Evolutionary conservation across 1,139 yeast genomes (phyloP).

Genomic region (Suhomyces coccinellae): DNA sequence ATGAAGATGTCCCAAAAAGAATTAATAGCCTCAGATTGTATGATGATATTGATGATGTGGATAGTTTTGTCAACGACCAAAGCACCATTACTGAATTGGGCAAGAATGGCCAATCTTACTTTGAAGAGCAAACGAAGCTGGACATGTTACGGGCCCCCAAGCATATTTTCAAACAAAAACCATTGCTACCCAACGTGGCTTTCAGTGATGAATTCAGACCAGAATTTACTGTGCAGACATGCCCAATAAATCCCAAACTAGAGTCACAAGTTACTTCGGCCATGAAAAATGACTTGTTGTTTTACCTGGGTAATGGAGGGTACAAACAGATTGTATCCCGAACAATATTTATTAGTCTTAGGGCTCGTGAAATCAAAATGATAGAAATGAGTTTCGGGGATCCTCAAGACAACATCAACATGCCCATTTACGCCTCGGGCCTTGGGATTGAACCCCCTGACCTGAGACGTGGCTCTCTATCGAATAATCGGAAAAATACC

Average conservation of each 20-base stretch:
- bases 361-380: constrained; percentile 59
- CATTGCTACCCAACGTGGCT: constrained; percentile 42
- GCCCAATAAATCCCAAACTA: constrained; percentile 50
- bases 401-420: not conserved
- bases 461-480: constrained; percentile 1
- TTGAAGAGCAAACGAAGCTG: not conserved
- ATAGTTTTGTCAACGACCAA: constrained; percentile 11
- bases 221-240: constrained; percentile 51
- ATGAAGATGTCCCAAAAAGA: too few species aligned
- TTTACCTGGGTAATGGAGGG: constrained; percentile 41
- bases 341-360: constrained; percentile 47
- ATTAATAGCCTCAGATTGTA: not conserved
- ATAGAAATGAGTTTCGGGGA: constrained; percentile 39
- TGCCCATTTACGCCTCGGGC: not conserved
- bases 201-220: constrained; percentile 54
- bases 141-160: not conserved
- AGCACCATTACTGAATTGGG: constrained; percentile 11
- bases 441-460: not conserved
- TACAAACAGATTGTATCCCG: constrained; percentile 34
- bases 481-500: constrained; percentile 16
- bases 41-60: constrained; percentile 13
- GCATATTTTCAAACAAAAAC: constrained; percentile 12
- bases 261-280: constrained; percentile 52
- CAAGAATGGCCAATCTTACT: not conserved
- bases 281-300: constrained; percentile 57